phyloP scores from a whole-genome alignment of 2,329 filamentous ascomycete genomes.

The Neonectria neomacrospora region DNA sequence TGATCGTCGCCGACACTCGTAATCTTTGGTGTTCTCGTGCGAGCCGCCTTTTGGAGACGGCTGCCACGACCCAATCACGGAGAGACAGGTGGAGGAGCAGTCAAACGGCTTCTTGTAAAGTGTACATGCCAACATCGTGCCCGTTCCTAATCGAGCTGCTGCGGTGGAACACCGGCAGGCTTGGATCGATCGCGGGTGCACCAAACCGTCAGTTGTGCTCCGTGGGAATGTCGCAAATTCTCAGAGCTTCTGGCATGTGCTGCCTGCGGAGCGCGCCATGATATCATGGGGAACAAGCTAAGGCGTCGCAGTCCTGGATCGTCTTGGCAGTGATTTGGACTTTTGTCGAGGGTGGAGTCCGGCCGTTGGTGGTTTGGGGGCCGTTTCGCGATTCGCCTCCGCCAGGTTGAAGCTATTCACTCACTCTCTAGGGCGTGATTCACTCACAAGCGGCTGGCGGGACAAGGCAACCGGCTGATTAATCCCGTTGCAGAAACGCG shows the following conservation, averaged over 20 bases:
- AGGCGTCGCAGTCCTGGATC: conserved; percentile 4
- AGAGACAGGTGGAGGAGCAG: not conserved
- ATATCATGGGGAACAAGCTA: conserved; percentile 4
- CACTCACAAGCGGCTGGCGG: not conserved
- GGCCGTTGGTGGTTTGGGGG: conserved; percentile 20
- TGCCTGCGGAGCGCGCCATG: not conserved
- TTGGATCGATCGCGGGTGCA: not conserved
- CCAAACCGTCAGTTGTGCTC: not conserved
- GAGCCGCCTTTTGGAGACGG: not conserved
- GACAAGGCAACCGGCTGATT: conserved; percentile 1
- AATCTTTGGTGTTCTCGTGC: conserved; percentile 15
- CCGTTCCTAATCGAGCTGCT: not conserved
- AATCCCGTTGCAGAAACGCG: conserved; percentile 7
- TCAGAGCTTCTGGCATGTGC: conserved; percentile 7
- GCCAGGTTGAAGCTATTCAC: conserved; percentile 12
- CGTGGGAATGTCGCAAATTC: conserved; percentile 9
- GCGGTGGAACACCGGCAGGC: not conserved
- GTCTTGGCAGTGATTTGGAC: conserved; percentile 13
- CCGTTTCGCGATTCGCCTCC: conserved; percentile 11
- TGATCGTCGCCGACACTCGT: not conserved
- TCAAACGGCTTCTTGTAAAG: not conserved
- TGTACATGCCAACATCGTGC: not conserved
- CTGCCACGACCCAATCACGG: conserved; percentile 23
- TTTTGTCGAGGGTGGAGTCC: conserved; percentile 15
- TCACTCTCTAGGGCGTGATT: not conserved